These are phyloP conservation scores for Xylaria sp. DNA, from an alignment of 2,329 filamentous ascomycete species.

Conservation along the genomic window DNA sequence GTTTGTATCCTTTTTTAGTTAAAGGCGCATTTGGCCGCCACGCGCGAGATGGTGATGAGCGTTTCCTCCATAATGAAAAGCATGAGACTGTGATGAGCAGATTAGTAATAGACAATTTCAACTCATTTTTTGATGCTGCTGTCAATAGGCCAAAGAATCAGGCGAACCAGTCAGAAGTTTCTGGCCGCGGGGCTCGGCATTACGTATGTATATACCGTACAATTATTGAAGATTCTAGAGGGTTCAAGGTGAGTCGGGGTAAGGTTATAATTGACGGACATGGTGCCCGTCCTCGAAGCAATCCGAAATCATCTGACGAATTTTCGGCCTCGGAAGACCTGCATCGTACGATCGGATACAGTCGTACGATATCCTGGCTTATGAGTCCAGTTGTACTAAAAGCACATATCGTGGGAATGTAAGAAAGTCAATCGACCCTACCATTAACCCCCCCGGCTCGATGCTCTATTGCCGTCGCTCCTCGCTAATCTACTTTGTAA, in stretches of 20 bases:
- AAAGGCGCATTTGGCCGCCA: constrained; percentile 13
- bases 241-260: constrained; percentile 1
- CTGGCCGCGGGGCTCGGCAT: neutral
- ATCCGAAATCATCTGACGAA: constrained; percentile 15
- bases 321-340: constrained; percentile 3
- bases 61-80: constrained; percentile 21
- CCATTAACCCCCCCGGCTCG: neutral
- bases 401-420: neutral
- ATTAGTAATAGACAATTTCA: constrained; percentile 29
- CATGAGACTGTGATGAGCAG: constrained; percentile 16
- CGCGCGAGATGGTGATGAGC: constrained; percentile 29
- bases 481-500: constrained; percentile 37
- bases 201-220: neutral
- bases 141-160: neutral
- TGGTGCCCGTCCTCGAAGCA: constrained; percentile 4
- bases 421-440: neutral
- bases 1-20: neutral
- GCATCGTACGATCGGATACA: constrained; percentile 31
- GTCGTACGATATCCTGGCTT: constrained; percentile 34
- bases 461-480: constrained; percentile 32
- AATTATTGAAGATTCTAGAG: neutral
- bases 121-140: neutral
- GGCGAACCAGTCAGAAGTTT: neutral
- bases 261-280: constrained; percentile 18
- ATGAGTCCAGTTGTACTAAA: constrained; percentile 6